phyloP scores from a whole-genome alignment of 768 basidiomycete species.

The Xerocomellus intermedius region DNA sequence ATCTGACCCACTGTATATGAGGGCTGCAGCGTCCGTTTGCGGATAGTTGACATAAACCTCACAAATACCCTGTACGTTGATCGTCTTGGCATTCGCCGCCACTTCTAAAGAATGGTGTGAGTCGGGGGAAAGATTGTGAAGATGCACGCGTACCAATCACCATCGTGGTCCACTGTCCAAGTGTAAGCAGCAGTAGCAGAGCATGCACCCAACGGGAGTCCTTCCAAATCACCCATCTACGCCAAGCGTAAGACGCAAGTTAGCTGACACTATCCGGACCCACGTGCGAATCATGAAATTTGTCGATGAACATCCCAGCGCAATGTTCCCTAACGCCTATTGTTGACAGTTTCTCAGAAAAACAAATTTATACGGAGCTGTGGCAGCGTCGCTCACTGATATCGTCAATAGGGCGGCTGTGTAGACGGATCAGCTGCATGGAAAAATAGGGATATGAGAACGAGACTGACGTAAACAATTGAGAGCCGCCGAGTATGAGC shows the following conservation, averaged over 20 bases:
- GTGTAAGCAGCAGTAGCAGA: constrained; percentile 9
- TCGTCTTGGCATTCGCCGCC: background rate
- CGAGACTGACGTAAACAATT: constrained; percentile 17
- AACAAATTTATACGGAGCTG: background rate
- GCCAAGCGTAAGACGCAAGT: background rate
- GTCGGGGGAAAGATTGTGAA: background rate
- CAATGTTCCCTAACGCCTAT: constrained; percentile 4
- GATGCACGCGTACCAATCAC: constrained; percentile 2
- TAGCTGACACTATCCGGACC: background rate
- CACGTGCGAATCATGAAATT: constrained; percentile 28
- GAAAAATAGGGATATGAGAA: background rate
- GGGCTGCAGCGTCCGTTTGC: background rate
- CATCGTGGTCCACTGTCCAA: constrained; percentile 23
- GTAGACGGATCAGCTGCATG: background rate
- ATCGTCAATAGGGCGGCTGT: constrained; percentile 1
- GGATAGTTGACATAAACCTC: background rate
- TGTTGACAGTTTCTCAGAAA: background rate
- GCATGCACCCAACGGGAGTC: constrained; percentile 5
- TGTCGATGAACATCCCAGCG: constrained; percentile 19
- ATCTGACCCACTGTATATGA: constrained; percentile 16
- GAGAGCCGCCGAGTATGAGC: background rate
- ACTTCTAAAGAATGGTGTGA: constrained; percentile 1
- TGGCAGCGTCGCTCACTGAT: constrained; percentile 1
- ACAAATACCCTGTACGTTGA: background rate
- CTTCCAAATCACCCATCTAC: constrained; percentile 29